Conservation (phyloP, 2,329 filamentous ascomycete species). For the Ophiobolus disseminans region DNA sequence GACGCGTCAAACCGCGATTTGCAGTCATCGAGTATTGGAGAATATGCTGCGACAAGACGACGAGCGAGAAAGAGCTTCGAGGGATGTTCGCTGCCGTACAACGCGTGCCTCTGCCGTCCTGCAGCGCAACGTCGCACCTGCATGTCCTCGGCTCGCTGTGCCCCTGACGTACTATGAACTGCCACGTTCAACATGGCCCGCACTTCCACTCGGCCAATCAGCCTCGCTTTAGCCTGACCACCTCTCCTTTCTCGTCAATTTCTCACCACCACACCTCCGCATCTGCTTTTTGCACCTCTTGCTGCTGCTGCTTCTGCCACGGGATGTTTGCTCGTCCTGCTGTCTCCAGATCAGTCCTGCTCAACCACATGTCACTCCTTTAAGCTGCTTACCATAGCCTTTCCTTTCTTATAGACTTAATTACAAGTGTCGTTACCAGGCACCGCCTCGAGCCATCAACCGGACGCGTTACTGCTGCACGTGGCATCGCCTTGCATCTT, state of each 20-base stretch:
- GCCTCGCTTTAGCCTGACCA: conserved; percentile 8
- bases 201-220: conserved; percentile 22
- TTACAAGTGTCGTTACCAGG: conserved; percentile 33
- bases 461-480: conserved; percentile 16
- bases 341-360: conserved; percentile 35
- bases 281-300: conserved; percentile 28
- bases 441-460: conserved; percentile 20
- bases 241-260: conserved; percentile 7
- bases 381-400: conserved; percentile 37
- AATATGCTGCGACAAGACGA: background rate
- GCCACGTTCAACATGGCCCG: conserved; percentile 14
- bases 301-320: conserved; percentile 35
- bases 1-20: background rate
- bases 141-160: background rate
- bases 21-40: background rate
- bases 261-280: conserved; percentile 18
- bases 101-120: conserved; percentile 3
- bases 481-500: conserved; percentile 12
- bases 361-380: conserved; percentile 49
- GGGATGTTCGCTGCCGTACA: conserved; percentile 13
- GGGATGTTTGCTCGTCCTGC: conserved; percentile 44
- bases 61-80: background rate
- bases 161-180: conserved; percentile 9
- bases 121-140: conserved; percentile 2
- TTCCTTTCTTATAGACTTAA: conserved; percentile 47